phyloP scores from a whole-genome alignment of 2,329 filamentous ascomycete species.

The Trichocomaceae sp. region DNA sequence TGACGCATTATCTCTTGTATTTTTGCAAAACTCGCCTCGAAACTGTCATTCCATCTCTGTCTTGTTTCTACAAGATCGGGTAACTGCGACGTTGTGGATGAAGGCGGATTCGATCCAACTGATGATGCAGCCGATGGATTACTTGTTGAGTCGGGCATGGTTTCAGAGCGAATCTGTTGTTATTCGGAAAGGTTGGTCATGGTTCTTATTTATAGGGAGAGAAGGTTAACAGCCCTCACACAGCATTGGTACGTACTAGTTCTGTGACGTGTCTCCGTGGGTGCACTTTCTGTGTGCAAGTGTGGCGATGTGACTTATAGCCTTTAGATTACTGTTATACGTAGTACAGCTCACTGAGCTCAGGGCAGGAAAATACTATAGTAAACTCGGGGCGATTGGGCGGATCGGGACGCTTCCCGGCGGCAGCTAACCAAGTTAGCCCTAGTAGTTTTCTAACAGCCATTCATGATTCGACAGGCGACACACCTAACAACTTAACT shows the following conservation, averaged over 20 bases:
- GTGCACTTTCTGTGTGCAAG: background rate
- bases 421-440: constrained; percentile 9
- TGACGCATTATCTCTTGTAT: constrained; percentile 7
- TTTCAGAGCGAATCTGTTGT: background rate
- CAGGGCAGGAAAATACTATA: background rate
- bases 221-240: background rate
- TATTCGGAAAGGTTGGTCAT: background rate
- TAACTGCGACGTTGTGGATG: background rate
- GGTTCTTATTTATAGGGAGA: background rate
- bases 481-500: no score
- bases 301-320: background rate
- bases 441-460: background rate
- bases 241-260: background rate
- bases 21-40: constrained; percentile 1
- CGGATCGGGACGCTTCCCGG: constrained; percentile 12
- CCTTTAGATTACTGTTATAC: no score
- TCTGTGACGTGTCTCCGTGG: background rate
- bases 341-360: no score
- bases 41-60: constrained; percentile 3
- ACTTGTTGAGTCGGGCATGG: constrained; percentile 3
- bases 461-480: background rate
- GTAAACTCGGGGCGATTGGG: constrained; percentile 3
- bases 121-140: background rate
- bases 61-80: constrained; percentile 6
- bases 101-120: background rate